A percentile compares a stretch with the other conserved stretches of the same genome.
Conservation (phyloP, 441 rosid genomes). For the Aleurites moluccanus region DNA sequence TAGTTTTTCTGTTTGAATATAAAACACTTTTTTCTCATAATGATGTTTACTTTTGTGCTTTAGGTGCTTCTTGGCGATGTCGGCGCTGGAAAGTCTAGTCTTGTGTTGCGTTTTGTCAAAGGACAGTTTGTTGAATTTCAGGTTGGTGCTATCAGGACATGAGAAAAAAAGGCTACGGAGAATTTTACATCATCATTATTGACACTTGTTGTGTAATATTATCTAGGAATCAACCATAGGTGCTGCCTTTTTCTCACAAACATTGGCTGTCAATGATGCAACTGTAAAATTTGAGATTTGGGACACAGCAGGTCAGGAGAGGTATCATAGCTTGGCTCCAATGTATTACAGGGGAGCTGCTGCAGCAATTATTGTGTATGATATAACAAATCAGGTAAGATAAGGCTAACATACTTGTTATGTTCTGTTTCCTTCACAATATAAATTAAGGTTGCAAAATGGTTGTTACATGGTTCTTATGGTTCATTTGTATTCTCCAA, state of each 20-base stretch:
- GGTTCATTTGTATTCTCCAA: neutral
- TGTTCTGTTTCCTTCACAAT: neutral
- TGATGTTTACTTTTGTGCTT: slow-evolving; percentile 16
- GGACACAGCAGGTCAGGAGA: slow-evolving; percentile 99
- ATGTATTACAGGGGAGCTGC: slow-evolving; percentile 99
- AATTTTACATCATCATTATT: neutral
- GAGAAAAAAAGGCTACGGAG: neutral
- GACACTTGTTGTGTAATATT: slow-evolving; percentile 18
- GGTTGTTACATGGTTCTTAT: neutral
- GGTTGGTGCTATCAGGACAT: slow-evolving; percentile 40
- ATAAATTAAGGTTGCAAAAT: neutral
- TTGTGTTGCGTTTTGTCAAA: slow-evolving; percentile 90
- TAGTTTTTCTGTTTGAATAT: neutral
- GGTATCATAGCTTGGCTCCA: slow-evolving; percentile 98
- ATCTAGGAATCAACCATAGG: slow-evolving; percentile 97
- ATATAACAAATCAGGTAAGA: slow-evolving; percentile 78
- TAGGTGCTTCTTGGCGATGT: slow-evolving; percentile 98
- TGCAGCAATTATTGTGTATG: slow-evolving; percentile 87
- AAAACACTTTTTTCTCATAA: neutral
- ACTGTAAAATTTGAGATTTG: slow-evolving; percentile 98
- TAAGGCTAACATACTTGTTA: neutral
- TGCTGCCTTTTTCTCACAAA: slow-evolving; percentile 96
- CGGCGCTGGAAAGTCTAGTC: slow-evolving; percentile 99
- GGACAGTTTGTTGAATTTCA: slow-evolving; percentile 98
- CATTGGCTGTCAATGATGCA: slow-evolving; percentile 87